phyloP scores from a whole-genome alignment of 1,139 yeast species.

The Saccharomyces hybrid region DNA sequence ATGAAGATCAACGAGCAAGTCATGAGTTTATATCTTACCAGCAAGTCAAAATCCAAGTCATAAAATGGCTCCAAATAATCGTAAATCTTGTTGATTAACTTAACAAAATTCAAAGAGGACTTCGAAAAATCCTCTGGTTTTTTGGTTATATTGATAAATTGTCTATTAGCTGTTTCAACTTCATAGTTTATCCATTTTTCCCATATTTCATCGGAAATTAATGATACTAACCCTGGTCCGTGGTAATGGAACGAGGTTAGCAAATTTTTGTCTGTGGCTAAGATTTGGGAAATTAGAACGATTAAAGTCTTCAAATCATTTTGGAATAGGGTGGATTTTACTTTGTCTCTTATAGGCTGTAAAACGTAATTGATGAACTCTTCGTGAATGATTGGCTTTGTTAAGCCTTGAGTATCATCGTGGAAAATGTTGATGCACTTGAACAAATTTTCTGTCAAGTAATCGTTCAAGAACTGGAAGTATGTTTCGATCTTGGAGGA shows the following conservation, averaged over 20 bases:
- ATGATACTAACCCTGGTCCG: conserved; percentile 26
- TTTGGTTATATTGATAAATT: conserved; percentile 53
- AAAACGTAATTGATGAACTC: conserved; percentile 33
- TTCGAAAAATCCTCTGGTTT: conserved; percentile 50
- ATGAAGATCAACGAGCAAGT: conserved; percentile 67
- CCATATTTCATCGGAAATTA: conserved; percentile 31
- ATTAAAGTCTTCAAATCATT: conserved; percentile 21
- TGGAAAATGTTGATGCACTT: conserved; percentile 27
- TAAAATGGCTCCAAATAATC: conserved; percentile 42
- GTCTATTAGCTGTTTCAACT: conserved; percentile 44
- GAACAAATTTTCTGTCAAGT: conserved; percentile 27
- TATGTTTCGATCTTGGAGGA: conserved; percentile 38
- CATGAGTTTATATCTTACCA: conserved; percentile 58
- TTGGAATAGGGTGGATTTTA: conserved; percentile 27
- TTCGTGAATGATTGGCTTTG: conserved; percentile 24
- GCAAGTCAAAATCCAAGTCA: conserved; percentile 36
- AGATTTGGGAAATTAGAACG: conserved; percentile 27
- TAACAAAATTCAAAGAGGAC: conserved; percentile 40
- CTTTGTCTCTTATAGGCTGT: conserved; percentile 28
- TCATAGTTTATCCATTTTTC: conserved; percentile 67
- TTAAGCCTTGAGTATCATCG: conserved; percentile 20
- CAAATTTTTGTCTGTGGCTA: conserved; percentile 28
- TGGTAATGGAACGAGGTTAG: conserved; percentile 22
- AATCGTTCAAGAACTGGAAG: conserved; percentile 47
- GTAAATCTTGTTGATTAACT: conserved; percentile 59